Evolutionary conservation across 805 yeast species (phyloP).

Genomic region (Candida cerambycidarum): DNA sequence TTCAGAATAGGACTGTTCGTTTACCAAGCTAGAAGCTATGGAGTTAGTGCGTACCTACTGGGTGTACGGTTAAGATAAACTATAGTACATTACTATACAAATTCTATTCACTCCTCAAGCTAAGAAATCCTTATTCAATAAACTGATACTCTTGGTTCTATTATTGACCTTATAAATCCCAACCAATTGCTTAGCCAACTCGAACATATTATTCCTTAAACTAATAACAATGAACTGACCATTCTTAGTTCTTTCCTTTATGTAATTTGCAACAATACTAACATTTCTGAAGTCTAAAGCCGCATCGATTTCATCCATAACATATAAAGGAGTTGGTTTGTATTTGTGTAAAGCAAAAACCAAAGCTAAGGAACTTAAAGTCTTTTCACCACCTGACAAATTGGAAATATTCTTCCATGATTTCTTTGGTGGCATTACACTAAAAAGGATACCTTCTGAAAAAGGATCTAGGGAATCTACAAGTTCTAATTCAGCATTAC

Average conservation of each 20-base stretch:
- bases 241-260: slow-evolving; percentile 90
- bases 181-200: slow-evolving; percentile 87
- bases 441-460: slow-evolving; percentile 91
- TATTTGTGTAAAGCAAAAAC: slow-evolving; percentile 95
- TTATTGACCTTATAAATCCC: slow-evolving; percentile 94
- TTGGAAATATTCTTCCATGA: slow-evolving; percentile 96
- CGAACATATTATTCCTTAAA: slow-evolving; percentile 95
- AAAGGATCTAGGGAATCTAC: slow-evolving; percentile 98
- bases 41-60: too few relatives aligned
- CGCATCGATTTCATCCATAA: slow-evolving; percentile 99
- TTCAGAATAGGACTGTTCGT: too few relatives aligned
- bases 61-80: too few relatives aligned
- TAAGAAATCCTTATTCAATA: slow-evolving; percentile 61
- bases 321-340: slow-evolving; percentile 95
- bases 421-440: slow-evolving; percentile 99
- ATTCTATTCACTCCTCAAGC: too few relatives aligned
- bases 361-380: slow-evolving; percentile 88
- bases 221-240: slow-evolving; percentile 97
- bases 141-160: slow-evolving; percentile 82
- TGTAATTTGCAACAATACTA: slow-evolving; percentile 95
- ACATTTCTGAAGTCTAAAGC: slow-evolving; percentile 97
- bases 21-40: too few relatives aligned
- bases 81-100: too few relatives aligned
- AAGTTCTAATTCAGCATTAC: slow-evolving; percentile 94
- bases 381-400: slow-evolving; percentile 96